Evolutionary conservation across 2,329 filamentous ascomycete species (phyloP), one percentile per base, ranked within the genome.

Genomic region (Apiospora koreana): DNA sequence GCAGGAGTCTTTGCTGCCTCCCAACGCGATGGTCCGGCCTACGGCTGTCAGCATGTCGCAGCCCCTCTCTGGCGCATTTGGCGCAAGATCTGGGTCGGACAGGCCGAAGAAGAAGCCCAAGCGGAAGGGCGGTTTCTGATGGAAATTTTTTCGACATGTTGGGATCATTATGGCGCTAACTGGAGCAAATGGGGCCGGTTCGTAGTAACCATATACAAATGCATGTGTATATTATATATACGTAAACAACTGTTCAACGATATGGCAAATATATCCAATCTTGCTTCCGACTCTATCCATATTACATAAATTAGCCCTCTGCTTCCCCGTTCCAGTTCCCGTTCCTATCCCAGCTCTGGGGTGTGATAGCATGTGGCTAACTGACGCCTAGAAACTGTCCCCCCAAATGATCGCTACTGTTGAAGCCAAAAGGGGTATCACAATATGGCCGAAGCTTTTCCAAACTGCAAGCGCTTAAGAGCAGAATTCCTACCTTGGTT

Each of bases 81-180:
- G 76, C 50, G 75, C 77, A 46, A 71, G 74, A 6, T 42, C 45
- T 5, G 54, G 54, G 54, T 43, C 62, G 2, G 75, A 75, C 25
- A 70, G 72, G 25, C 73, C 74, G 14, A 77, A 74, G 65, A 80
- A 80, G 72, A 80, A 78, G 65, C 54, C 75, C 67, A 80, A 77
- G 72, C 73, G 76, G 16, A 78, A 76, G 67, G 76, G 74, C 10
- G 79, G 79, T 2, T 80, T 80, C 65, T 77, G 68, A 75, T 41
- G n/a, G 43, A 14, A 12, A n/a, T 1, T 66, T 1, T 66, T 31
- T 28, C 31, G 31, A 62, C 18, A 62, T 62, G 31, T 38, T 18
- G 18, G 54, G 21, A 38, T 38, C 18, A 6, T 38, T 14, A 10
- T 62, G 54, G 54, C 18, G 54, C 54, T 38, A 14, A n/a, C 14